These are phyloP conservation scores for Chrysanthemum makinoi DNA, from an alignment of 129 eudicot genomes.

Conservation along the genomic window DNA sequence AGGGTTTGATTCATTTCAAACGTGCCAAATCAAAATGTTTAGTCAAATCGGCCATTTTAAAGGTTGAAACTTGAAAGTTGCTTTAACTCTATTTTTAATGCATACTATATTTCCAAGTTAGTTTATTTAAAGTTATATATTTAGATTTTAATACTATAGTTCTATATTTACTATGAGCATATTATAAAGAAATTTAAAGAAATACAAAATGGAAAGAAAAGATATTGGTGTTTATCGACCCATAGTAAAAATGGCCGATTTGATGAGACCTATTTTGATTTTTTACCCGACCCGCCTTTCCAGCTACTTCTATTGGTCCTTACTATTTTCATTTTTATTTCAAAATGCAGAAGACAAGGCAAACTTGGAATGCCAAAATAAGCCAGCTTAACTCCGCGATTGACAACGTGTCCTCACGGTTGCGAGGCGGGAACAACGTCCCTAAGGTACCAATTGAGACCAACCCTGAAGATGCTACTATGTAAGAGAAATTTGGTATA, in stretches of 20 bases:
- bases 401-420: slow-evolving; percentile 75
- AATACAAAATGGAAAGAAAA: background rate
- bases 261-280: background rate
- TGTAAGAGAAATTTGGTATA: slow-evolving; percentile 22
- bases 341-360: slow-evolving; percentile 65
- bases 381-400: slow-evolving; percentile 86
- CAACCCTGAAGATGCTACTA: slow-evolving; percentile 72
- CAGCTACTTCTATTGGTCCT: slow-evolving; percentile 5
- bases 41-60: too few relatives aligned
- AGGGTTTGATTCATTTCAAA: too few relatives aligned
- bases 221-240: background rate
- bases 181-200: background rate
- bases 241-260: background rate
- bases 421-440: slow-evolving; percentile 65
- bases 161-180: background rate
- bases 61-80: too few relatives aligned
- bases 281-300: background rate
- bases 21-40: too few relatives aligned
- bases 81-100: too few relatives aligned
- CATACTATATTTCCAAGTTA: too few relatives aligned
- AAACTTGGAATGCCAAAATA: slow-evolving; percentile 69
- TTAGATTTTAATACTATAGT: background rate
- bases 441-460: slow-evolving; percentile 59
- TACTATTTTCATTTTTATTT: background rate
- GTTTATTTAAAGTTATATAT: too few relatives aligned